Base-by-base conservation (phyloP, 495 filamentous ascomycete species). In the Pseudomonodictys pantanalensis region DNA sequence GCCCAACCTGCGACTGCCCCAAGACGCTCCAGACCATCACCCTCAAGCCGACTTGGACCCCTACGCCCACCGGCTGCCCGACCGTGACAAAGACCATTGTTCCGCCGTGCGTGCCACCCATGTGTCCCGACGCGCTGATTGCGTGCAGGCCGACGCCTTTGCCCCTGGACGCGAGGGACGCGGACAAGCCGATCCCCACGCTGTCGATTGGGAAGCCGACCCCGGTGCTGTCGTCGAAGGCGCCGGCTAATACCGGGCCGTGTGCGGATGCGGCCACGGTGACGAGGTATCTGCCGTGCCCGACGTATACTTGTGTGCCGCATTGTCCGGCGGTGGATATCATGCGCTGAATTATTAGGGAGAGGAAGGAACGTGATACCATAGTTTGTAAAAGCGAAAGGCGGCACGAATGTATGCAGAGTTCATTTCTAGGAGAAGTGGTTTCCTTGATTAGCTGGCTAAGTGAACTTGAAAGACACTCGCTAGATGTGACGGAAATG, bases 71-170 rank as follows among this genome's bases (percentile, higher is more conserved):
- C 38, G 5, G 4, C 23, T 60, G 56, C 49, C 22, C 56, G 1
- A 60, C 56, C 1, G 20, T 39, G 2, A 53, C 49, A 1, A 3
- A 22, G 1, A 45, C 33, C 1, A 23, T 54, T 11, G 43, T 43
- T 12, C 58, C 43, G 30, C 49, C 50, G 29, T 60, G 58, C 42
- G 30, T 60, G 2, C 49, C 58, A 15, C 58, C 58, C 11, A 7
- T 30, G 11, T 60, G 58, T 33, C 49, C 49, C 2, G 1, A 39
- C 18, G 18, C 2, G 17, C 4, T 23, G 15, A 48, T 26, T 1
- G 22, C 56, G 22, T 59, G 56, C 18, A 47, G 52, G 32, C 18
- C 25, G 1, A 23, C n/a, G n/a, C n/a, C n/a, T n/a, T n/a, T n/a
- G n/a, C n/a, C n/a, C n/a, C n/a, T n/a, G n/a, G n/a, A n/a, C n/a